phyloP scores from a whole-genome alignment of 768 basidiomycete genomes.

The Hygrophoropsis aurantiaca region DNA sequence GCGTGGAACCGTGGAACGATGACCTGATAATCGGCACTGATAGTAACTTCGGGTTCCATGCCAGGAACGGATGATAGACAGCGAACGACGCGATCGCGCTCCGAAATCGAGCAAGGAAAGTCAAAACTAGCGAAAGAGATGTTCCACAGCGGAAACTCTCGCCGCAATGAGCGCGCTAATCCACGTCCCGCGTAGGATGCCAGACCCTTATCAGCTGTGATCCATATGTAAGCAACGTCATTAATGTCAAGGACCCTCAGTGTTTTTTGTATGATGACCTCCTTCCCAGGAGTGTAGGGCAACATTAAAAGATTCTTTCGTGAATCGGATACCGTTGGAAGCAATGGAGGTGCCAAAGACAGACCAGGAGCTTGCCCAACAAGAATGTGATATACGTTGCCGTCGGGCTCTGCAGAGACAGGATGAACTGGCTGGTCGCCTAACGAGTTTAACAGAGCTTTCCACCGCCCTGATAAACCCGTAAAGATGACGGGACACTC shows the following conservation, averaged over 20 bases:
- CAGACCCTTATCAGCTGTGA: constrained; percentile 24
- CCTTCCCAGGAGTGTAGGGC: background rate
- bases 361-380: no score
- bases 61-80: background rate
- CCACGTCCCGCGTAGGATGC: constrained; percentile 32
- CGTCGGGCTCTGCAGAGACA: no score
- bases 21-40: background rate
- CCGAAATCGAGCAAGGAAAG: background rate
- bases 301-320: no score
- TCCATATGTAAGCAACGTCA: constrained; percentile 22
- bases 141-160: constrained; percentile 32
- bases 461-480: no score
- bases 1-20: background rate
- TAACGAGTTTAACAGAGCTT: no score
- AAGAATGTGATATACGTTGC: no score
- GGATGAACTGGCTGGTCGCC: no score
- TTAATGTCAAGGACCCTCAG: constrained; percentile 3
- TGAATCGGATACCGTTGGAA: no score
- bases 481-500: no score
- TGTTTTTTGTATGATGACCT: background rate
- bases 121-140: constrained; percentile 28
- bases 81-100: background rate
- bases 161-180: constrained; percentile 27
- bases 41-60: background rate
- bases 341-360: no score